Evolutionary conservation across 2,329 filamentous ascomycete genomes (phyloP), one percentile per base, ranked within the genome.

Genomic region (Ophiostoma himal-ulmi): DNA sequence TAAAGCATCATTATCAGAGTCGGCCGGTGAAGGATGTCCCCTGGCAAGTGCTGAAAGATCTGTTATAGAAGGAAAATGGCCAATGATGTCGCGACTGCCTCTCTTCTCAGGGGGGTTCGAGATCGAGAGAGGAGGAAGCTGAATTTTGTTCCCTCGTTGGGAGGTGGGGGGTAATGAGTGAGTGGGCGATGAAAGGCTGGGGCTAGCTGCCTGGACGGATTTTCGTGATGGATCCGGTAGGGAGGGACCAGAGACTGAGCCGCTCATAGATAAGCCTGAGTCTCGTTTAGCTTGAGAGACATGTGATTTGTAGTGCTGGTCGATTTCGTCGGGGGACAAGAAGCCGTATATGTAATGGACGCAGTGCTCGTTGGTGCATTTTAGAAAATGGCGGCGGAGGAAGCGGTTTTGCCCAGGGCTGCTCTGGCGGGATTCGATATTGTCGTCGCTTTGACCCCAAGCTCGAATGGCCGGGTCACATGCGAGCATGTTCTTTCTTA

Each of bases 331-430:
- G 52, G 79, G 79, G 70, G 80, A 83, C 48, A 79, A 75, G 75
- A 87, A 87, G 39, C 86, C 86, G 73, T 88, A 88, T 52, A 88
- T 82, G 76, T 86, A 88, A 76, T 85, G 82, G 71, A 85, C 77
- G 74, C 86, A 88, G 70, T 80, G 80, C 69, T 86, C 83, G 72
- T 87, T 80, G 77, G 80, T 83, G 76, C 86, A 88, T 76, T 85
- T 87, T 76, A 83, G 77, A 57, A 52, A 68, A 7, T 39, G 65
- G 13, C 36, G 60, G 44, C 22, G 36, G 3, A 11, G 39, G 1
- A 26, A 44, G n/a, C 41, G 54, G 36, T 54, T 30, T 3, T 37
- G 68, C 34, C 17, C 57, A 22, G 79, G 78, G 48, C 75, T 76
- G 68, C 79, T 78, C 36, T 65, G 62, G 6, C 62, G 62, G 62